Evolutionary conservation across 345 rosid species (phyloP).

Genomic region (Euphorbia tirucalli): DNA sequence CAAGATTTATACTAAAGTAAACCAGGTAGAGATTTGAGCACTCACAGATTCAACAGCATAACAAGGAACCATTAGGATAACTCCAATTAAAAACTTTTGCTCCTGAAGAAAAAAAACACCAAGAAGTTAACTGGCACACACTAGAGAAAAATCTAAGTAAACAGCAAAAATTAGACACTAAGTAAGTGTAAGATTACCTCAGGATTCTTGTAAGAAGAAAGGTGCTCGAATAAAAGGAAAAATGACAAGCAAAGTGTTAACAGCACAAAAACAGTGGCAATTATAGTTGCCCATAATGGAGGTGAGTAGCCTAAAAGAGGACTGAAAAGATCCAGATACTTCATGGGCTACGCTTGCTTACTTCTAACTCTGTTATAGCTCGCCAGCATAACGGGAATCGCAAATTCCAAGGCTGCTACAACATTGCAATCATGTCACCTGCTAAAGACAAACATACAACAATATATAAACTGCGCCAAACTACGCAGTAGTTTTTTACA

Average conservation of each 20-base stretch:
- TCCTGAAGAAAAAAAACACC: conserved; percentile 49
- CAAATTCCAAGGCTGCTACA: neutral
- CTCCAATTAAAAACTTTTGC: conserved; percentile 95
- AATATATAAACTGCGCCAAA: neutral
- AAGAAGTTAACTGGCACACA: conserved; percentile 4
- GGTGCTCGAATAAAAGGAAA: conserved; percentile 89
- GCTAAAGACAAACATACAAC: neutral
- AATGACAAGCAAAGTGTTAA: conserved; percentile 63
- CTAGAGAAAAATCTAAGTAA: neutral
- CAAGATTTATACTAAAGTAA: neutral
- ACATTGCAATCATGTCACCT: neutral
- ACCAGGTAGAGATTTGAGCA: neutral
- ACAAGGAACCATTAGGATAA: conserved; percentile 98
- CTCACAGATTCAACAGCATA: conserved; percentile 90
- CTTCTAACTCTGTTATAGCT: neutral
- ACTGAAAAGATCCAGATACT: conserved; percentile 12
- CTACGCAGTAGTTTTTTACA: neutral
- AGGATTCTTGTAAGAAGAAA: conserved; percentile 92
- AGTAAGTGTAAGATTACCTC: conserved; percentile 46
- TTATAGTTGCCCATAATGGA: conserved; percentile 59
- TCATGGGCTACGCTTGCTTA: conserved; percentile 20
- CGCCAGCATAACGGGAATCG: conserved; percentile 10
- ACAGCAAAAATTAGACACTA: neutral
- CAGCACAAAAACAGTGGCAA: conserved; percentile 59
- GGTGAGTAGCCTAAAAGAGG: conserved; percentile 12